phyloP scores from a whole-genome alignment of 306 rosid genomes.

The Rosa persica region DNA sequence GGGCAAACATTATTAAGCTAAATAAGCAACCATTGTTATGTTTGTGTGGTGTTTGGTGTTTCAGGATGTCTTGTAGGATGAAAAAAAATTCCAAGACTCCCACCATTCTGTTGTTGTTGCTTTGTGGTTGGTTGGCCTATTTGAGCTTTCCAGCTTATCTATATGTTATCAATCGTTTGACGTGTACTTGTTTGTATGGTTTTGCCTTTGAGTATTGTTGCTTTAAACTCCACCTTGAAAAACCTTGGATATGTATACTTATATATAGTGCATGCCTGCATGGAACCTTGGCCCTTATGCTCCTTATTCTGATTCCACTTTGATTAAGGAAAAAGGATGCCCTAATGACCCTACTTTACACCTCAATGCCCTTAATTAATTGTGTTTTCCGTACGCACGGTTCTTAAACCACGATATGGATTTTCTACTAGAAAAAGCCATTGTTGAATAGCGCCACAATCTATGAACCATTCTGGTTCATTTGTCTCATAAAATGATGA shows the following conservation, averaged over 20 bases:
- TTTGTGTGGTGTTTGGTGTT: constrained; percentile 13
- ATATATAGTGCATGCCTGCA: background rate
- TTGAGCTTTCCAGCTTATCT: constrained; percentile 24
- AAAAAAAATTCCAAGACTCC: constrained; percentile 16
- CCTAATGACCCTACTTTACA: constrained; percentile 9
- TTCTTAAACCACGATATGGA: background rate
- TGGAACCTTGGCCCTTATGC: background rate
- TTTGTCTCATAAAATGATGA: background rate
- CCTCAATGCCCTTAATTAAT: background rate
- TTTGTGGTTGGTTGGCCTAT: constrained; percentile 13
- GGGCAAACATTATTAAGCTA: constrained; percentile 35
- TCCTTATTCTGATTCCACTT: background rate
- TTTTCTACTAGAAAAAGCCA: background rate
- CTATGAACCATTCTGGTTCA: background rate
- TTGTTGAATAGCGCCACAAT: background rate
- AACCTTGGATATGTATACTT: background rate
- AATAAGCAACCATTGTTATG: constrained; percentile 51
- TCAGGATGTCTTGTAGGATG: constrained; percentile 2
- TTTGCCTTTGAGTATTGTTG: background rate
- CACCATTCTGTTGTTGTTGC: background rate
- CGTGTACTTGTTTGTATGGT: constrained; percentile 4
- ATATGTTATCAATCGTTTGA: constrained; percentile 15
- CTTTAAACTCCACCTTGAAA: background rate
- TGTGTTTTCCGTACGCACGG: background rate
- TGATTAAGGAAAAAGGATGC: background rate